Base-by-base conservation (phyloP, 2,329 filamentous ascomycete genomes). In the Microdochium bolleyi region DNA sequence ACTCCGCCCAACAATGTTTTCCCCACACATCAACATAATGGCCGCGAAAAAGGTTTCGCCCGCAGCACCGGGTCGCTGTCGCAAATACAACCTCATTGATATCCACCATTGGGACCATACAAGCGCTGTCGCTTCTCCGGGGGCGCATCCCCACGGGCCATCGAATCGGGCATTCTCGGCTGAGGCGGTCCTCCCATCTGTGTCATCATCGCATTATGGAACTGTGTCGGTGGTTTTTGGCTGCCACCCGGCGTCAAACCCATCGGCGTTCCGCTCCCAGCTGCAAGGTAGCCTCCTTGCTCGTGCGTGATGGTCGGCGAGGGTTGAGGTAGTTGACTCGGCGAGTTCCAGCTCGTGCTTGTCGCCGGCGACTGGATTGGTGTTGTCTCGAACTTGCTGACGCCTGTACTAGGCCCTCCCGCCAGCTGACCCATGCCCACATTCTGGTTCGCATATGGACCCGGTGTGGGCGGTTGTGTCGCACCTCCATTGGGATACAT, bases 291-390 rank as follows among this genome's bases (percentile, higher is more conserved):
- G n/a, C 70, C 48, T 8, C 48, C 67, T 34, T 70, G 66, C 34
- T 72, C 69, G 48, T 73, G 70, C 27, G 74, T 74, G 50, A 80
- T 66, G 27, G 69, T 71, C 1, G 76, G 75, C 10, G 76, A 77
- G 2, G 73, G 65, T 53, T 80, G 77, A 16, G 73, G 69, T 61
- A 81, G 70, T 53, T 79, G 76, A 24, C 72, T 71, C 0, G 79
- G 78, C 11, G 78, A 80, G 69, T 70, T 74, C 78, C 67, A 80
- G 52, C 66, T 76, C 53, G 66, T 67, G 38, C 70, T 71, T 32
- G 74, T 75, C 10, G 75, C 70, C 2, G 78, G 75, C 2, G 78
- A 79, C 53, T 78, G 76, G 54, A 79, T 77, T n/a, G 78, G 77
- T 2, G 77, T 75, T 50, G 79, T 76, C 54, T 75, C 73, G 54